Conservation (phyloP, 2,329 filamentous ascomycete species). For the Hymenoscyphus salicellus region DNA sequence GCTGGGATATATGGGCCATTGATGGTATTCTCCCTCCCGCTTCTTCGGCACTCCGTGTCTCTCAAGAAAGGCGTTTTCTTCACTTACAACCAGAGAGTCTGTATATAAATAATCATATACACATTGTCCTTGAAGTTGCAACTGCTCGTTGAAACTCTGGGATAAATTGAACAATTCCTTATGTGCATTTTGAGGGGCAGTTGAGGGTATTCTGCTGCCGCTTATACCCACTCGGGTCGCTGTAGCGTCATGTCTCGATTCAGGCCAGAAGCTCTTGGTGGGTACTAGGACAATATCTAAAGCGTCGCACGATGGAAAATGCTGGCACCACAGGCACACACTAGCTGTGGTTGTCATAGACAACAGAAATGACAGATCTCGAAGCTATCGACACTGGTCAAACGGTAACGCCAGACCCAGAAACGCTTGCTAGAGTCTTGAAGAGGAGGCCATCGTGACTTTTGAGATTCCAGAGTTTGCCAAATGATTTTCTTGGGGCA, state of each 20-base stretch:
- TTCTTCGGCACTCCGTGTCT: no score
- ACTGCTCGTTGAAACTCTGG: no score
- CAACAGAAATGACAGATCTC: background rate
- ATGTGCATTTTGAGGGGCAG: no score
- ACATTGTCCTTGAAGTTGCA: no score
- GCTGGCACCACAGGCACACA: background rate
- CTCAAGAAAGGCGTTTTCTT: no score
- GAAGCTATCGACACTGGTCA: background rate
- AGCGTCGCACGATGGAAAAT: background rate
- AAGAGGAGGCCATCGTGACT: background rate
- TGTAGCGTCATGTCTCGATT: background rate
- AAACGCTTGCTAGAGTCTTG: background rate
- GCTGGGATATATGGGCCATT: no score
- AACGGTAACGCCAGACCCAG: background rate
- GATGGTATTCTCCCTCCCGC: no score
- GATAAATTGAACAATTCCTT: no score
- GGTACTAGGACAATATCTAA: background rate
- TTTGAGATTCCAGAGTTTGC: background rate
- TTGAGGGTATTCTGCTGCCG: no score
- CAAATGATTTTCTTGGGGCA: no score
- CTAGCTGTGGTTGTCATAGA: background rate
- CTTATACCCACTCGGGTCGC: background rate
- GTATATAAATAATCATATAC: no score
- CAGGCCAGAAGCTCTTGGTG: background rate
- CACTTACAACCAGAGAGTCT: no score